Conservation (phyloP, 2,329 filamentous ascomycete species). For the Botrytis sinoallii region DNA sequence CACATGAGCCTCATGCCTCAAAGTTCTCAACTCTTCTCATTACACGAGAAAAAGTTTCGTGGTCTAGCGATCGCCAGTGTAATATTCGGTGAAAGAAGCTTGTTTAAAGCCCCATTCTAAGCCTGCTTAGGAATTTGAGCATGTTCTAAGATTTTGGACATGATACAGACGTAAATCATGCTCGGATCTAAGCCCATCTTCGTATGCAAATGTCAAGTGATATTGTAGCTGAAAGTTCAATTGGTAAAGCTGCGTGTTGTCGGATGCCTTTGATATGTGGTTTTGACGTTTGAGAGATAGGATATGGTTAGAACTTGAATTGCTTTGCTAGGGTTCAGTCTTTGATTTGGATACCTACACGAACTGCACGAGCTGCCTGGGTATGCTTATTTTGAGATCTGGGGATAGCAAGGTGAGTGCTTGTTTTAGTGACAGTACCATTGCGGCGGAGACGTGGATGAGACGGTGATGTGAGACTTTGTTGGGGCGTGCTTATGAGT, state of each 20-base stretch:
- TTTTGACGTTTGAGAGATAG: background rate
- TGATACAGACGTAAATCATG: background rate
- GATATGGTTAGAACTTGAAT: background rate
- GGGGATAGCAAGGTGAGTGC: background rate
- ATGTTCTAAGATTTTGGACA: background rate
- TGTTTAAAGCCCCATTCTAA: background rate
- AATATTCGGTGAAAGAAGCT: background rate
- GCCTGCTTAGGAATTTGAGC: background rate
- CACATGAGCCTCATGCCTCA: background rate
- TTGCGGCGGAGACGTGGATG: background rate
- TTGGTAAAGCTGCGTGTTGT: background rate
- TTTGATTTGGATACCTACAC: background rate
- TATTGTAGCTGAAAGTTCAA: background rate
- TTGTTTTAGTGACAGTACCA: background rate
- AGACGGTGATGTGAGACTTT: background rate
- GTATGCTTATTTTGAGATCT: background rate
- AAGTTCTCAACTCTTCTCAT: background rate
- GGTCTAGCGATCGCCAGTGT: background rate
- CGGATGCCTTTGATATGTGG: background rate
- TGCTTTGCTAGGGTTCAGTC: background rate
- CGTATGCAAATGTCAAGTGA: constrained; percentile 5
- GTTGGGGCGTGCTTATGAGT: background rate
- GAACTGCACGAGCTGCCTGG: background rate
- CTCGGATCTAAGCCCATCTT: background rate
- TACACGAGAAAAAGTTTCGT: background rate